Percentiles rank a stretch among this genome's conserved stretches.
phyloP scores from a whole-genome alignment of 495 filamentous ascomycete genomes.

The Parmelia sp. region DNA sequence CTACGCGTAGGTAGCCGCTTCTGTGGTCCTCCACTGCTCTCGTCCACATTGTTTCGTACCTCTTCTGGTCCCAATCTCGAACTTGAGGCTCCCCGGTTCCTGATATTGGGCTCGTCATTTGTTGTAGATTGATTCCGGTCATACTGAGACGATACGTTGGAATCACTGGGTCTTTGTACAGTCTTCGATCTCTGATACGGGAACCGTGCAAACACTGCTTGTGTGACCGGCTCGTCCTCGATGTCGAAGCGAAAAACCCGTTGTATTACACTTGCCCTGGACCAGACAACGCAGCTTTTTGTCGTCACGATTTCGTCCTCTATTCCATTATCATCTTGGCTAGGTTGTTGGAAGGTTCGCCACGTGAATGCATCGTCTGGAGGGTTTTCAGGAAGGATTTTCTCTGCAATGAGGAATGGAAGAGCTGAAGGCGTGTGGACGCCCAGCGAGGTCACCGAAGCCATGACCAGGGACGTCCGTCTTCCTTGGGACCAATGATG shows the following conservation, averaged over 20 bases:
- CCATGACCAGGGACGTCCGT: constrained; percentile 59
- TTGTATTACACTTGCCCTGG: constrained; percentile 74
- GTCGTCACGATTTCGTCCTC: constrained; percentile 88
- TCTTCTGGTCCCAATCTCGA: not conserved
- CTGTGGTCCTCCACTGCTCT: not conserved
- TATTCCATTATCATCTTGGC: constrained; percentile 41
- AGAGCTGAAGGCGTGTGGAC: constrained; percentile 79
- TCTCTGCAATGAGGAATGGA: constrained; percentile 75
- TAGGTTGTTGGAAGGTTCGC: constrained; percentile 45
- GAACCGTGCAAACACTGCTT: constrained; percentile 82
- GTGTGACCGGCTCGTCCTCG: constrained; percentile 75
- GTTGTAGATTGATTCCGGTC: not conserved
- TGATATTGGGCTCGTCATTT: constrained; percentile 9
- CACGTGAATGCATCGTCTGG: constrained; percentile 64
- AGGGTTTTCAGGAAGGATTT: constrained; percentile 65
- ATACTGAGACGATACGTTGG: not conserved
- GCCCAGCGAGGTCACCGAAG: constrained; percentile 78
- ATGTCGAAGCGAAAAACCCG: constrained; percentile 81
- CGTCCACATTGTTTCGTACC: not conserved
- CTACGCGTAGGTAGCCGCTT: not conserved
- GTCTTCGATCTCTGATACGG: constrained; percentile 21
- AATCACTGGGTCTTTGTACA: not conserved
- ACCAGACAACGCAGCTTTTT: constrained; percentile 82
- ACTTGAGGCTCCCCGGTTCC: constrained; percentile 12
- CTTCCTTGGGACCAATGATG: not conserved